Evolutionary conservation across 192 early-diverging fungal genomes (phyloP).

Genomic region (Obelidium mucronatum): DNA sequence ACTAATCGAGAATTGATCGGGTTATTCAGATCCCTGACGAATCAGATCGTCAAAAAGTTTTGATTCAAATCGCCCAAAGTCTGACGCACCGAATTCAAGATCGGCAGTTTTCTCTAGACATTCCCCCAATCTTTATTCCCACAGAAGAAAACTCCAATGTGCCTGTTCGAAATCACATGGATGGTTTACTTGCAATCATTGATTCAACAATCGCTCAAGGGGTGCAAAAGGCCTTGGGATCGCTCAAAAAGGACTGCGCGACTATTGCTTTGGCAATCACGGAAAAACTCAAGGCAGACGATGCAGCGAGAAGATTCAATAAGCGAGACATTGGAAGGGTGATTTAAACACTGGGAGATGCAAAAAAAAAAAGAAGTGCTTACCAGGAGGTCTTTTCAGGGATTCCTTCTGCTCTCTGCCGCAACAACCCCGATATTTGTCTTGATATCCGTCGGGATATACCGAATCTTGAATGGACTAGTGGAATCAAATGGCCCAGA

Average conservation of each 20-base stretch:
- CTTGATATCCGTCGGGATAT: neutral
- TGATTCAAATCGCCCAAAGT: constrained; percentile 34
- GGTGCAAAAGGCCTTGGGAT: constrained; percentile 19
- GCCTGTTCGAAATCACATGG: constrained; percentile 30
- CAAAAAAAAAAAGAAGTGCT: too few species aligned
- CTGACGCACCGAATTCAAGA: constrained; percentile 23
- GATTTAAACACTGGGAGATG: neutral
- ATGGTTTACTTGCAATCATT: constrained; percentile 23
- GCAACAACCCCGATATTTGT: neutral
- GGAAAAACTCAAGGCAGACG: neutral
- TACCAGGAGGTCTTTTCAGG: constrained; percentile 14
- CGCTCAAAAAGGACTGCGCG: constrained; percentile 7
- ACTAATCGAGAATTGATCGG: too few species aligned
- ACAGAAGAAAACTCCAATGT: neutral
- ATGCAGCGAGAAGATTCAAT: constrained; percentile 10
- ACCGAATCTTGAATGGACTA: neutral
- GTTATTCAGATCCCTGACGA: constrained; percentile 34
- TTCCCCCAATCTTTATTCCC: constrained; percentile 29
- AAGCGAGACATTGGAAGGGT: constrained; percentile 24
- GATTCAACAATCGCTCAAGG: constrained; percentile 22
- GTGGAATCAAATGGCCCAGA: constrained; percentile 9
- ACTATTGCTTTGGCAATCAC: neutral
- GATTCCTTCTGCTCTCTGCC: neutral
- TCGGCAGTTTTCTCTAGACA: constrained; percentile 25
- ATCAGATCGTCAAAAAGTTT: constrained; percentile 21